Conservation (phyloP, 202 grass and related monocot genomes). For the Schoenoplectus tabernaemontani region DNA sequence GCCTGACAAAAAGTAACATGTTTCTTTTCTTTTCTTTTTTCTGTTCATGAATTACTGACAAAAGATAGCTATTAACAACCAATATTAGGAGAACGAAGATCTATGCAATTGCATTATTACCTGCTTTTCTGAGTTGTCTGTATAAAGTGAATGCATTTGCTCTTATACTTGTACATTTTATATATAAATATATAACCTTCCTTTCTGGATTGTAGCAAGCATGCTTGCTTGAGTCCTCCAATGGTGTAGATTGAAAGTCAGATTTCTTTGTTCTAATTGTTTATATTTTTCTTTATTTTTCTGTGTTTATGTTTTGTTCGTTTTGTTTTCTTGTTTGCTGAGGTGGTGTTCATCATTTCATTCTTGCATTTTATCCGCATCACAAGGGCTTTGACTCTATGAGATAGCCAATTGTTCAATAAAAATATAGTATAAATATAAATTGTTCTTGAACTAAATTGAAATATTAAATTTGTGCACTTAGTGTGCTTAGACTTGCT, state of each 20-base stretch:
- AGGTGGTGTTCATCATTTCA: background rate
- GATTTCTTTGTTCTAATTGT: background rate
- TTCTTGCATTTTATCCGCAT: background rate
- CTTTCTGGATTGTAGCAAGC: background rate
- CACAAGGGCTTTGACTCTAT: background rate
- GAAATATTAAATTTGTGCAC: too few species aligned
- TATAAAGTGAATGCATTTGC: background rate
- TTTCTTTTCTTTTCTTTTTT: background rate
- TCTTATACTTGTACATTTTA: background rate
- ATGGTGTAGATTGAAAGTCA: background rate
- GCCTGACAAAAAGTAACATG: slow-evolving; percentile 17
- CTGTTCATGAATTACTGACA: slow-evolving; percentile 1
- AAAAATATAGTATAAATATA: too few species aligned
- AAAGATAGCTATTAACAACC: background rate
- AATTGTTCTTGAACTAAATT: too few species aligned
- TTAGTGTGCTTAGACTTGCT: too few species aligned
- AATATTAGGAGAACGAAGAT: background rate
- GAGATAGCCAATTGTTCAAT: too few species aligned
- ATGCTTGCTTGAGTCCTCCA: background rate
- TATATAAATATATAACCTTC: background rate
- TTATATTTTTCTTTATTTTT: background rate
- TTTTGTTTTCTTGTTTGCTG: background rate
- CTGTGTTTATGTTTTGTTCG: background rate
- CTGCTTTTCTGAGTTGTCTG: background rate
- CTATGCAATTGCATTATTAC: background rate